Percentiles rank a stretch among this genome's conserved stretches.
phyloP scores from a whole-genome alignment of 495 filamentous ascomycete genomes.

The Pyrenopolyporus hunteri region DNA sequence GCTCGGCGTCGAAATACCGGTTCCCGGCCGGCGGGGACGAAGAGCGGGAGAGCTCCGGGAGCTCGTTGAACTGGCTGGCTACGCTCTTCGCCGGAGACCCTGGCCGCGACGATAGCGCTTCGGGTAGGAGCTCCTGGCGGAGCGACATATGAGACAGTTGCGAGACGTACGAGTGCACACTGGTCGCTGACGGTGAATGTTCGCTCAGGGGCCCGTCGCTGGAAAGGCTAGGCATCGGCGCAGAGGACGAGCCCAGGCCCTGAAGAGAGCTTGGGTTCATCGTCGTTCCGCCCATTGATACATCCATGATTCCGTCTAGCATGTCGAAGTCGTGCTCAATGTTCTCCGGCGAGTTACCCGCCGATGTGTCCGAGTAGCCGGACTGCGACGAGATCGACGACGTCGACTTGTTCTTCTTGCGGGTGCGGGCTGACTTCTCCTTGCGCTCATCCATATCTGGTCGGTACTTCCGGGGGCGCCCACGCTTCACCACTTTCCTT shows the following conservation, averaged over 20 bases:
- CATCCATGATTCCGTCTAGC: slow-evolving; percentile 55
- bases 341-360: slow-evolving; percentile 50
- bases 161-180: slow-evolving; percentile 48
- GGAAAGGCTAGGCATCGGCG: slow-evolving; percentile 47
- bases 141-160: slow-evolving; percentile 46
- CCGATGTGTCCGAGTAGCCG: slow-evolving; percentile 56
- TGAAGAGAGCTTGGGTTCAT: slow-evolving; percentile 51
- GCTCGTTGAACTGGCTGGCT: slow-evolving; percentile 46
- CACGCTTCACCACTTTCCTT: slow-evolving; percentile 61
- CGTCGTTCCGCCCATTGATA: slow-evolving; percentile 46
- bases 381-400: slow-evolving; percentile 56
- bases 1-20: slow-evolving; percentile 54
- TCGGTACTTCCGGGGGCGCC: slow-evolving; percentile 54
- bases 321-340: slow-evolving; percentile 50
- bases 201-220: slow-evolving; percentile 35
- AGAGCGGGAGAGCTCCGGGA: slow-evolving; percentile 56
- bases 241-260: slow-evolving; percentile 43
- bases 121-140: slow-evolving; percentile 26
- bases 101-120: slow-evolving; percentile 45
- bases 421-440: slow-evolving; percentile 64
- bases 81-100: slow-evolving; percentile 56
- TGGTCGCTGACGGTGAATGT: slow-evolving; percentile 48
- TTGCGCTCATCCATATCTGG: slow-evolving; percentile 66
- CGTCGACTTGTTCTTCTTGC: slow-evolving; percentile 58
- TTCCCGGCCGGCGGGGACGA: slow-evolving; percentile 52